phyloP scores from a whole-genome alignment of 768 basidiomycete species.

The Calocybe indica region DNA sequence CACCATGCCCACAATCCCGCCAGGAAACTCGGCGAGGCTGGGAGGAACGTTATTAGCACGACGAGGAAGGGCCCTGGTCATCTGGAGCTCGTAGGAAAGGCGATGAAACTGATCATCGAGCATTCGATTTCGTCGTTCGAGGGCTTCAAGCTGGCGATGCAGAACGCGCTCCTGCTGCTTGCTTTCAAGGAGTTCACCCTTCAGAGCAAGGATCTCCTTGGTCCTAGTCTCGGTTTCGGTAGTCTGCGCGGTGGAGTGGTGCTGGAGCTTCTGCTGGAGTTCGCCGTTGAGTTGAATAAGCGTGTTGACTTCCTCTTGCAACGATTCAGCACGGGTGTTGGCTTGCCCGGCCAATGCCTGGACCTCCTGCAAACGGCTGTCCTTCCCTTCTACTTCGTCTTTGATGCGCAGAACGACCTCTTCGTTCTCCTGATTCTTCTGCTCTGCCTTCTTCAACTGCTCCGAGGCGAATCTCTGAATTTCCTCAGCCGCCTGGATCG shows the following conservation, averaged over 20 bases:
- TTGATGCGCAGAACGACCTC: not conserved
- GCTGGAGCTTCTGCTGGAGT: constrained; percentile 6
- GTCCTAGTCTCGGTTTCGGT: not conserved
- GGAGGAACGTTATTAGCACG: constrained; percentile 1
- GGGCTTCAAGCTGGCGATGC: constrained; percentile 3
- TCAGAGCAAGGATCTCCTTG: constrained; percentile 8
- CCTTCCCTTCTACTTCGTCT: not conserved
- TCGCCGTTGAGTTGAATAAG: not conserved
- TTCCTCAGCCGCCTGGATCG: not conserved
- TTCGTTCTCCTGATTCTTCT: not conserved
- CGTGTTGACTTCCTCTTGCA: not conserved
- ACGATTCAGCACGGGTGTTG: not conserved
- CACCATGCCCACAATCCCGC: constrained; percentile 15
- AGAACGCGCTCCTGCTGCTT: not conserved
- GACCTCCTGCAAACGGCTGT: not conserved
- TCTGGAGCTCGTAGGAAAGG: not conserved
- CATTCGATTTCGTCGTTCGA: constrained; percentile 26
- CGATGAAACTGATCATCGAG: constrained; percentile 15
- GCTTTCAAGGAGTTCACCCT: not conserved
- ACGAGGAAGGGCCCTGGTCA: not conserved
- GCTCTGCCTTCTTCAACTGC: not conserved
- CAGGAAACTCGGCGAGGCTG: not conserved
- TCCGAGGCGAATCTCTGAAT: not conserved
- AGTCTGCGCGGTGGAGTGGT: not conserved
- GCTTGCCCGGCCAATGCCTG: not conserved